Evolutionary conservation across 306 rosid genomes (phyloP).

Genomic region (Prunus padus): DNA sequence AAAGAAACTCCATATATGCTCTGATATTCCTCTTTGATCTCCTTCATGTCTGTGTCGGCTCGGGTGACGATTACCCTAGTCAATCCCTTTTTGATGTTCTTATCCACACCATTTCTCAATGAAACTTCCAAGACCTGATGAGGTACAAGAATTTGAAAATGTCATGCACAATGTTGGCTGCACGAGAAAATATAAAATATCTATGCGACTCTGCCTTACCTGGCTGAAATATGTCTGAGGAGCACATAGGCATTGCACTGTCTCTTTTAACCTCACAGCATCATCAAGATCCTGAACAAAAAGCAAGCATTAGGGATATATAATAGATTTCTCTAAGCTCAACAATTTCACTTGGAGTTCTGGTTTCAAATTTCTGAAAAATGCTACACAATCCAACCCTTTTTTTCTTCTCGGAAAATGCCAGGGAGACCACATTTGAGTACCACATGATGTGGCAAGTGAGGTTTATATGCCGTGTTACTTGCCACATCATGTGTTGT

Average conservation of each 20-base stretch:
- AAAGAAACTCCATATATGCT: conserved; percentile 50
- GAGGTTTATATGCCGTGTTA: no score
- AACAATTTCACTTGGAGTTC: not conserved
- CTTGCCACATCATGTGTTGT: no score
- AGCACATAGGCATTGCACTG: conserved; percentile 66
- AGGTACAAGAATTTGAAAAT: not conserved
- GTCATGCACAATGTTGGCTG: not conserved
- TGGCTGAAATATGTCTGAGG: conserved; percentile 64
- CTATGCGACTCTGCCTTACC: conserved; percentile 38
- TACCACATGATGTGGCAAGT: no score
- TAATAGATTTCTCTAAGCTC: not conserved
- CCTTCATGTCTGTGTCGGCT: conserved; percentile 72
- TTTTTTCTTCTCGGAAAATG: no score
- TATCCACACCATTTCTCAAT: conserved; percentile 54
- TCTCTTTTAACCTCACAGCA: conserved; percentile 54
- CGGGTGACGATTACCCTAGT: conserved; percentile 83
- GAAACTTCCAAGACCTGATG: conserved; percentile 60
- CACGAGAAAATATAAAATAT: not conserved
- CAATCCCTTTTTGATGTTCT: conserved; percentile 56
- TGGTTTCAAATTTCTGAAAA: no score
- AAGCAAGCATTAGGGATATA: no score
- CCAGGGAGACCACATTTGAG: no score
- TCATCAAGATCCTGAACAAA: conserved; percentile 56
- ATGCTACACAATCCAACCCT: no score
- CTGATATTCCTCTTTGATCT: conserved; percentile 55